These are phyloP conservation scores for Tylopilus plumbeoviolaceoides DNA, from an alignment of 768 basidiomycete genomes.

Conservation along the genomic window DNA sequence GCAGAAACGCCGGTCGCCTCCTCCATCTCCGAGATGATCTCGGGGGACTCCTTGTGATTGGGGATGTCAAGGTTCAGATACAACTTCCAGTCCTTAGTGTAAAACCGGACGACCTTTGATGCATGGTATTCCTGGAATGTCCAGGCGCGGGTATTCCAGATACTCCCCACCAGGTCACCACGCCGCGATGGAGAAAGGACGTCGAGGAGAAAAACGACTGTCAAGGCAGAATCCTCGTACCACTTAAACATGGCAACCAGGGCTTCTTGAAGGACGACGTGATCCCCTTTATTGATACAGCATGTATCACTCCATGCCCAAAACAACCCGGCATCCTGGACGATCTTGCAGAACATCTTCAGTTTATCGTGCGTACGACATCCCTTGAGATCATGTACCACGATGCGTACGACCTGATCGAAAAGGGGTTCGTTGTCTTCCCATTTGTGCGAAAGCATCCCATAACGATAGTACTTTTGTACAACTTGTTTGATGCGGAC, in stretches of 20 bases:
- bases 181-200: neutral
- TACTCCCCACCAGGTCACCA: neutral
- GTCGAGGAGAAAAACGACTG: neutral
- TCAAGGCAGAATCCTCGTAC: neutral
- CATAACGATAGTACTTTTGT: too few relatives aligned
- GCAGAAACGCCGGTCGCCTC: neutral
- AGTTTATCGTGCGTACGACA: neutral
- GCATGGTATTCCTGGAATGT: neutral
- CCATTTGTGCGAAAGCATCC: too few relatives aligned
- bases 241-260: neutral
- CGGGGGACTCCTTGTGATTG: conserved; percentile 1
- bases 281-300: neutral
- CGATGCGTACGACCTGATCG: neutral
- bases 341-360: neutral
- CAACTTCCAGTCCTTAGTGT: neutral
- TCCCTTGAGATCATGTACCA: neutral
- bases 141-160: neutral
- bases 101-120: conserved; percentile 1
- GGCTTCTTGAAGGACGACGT: neutral
- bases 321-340: neutral
- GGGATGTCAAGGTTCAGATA: neutral
- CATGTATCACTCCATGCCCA: conserved; percentile 1
- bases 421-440: neutral
- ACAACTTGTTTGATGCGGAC: too few relatives aligned
- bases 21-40: conserved; percentile 1